A percentile compares a stretch with the other conserved stretches of the same genome.
phyloP scores from a whole-genome alignment of 73 alveolate species.

The Symbiodinium pilosum region DNA sequence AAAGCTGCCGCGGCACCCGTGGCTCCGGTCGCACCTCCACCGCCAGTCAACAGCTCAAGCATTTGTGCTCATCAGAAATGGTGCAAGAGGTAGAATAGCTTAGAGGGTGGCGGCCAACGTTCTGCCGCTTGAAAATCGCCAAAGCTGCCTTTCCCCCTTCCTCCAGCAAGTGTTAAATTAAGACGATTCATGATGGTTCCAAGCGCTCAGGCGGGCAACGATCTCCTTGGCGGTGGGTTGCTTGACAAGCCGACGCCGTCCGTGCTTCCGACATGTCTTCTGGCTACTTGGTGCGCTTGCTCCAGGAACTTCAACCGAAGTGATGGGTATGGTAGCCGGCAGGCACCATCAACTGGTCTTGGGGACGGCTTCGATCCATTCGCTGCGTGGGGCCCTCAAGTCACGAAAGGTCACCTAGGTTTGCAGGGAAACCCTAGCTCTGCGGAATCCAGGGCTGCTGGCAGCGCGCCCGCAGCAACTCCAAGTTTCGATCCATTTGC shows the following conservation, averaged over 20 bases:
- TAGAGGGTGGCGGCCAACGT: too few species aligned
- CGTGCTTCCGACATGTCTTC: background rate
- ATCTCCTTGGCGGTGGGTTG: background rate
- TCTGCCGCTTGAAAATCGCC: too few species aligned
- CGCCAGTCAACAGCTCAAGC: background rate
- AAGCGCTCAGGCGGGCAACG: conserved; percentile 12
- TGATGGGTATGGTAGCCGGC: too few species aligned
- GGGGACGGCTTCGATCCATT: background rate
- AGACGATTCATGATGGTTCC: too few species aligned
- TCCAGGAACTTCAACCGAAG: too few species aligned
- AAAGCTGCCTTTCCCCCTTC: too few species aligned
- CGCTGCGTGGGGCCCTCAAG: background rate
- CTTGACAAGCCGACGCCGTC: background rate
- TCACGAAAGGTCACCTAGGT: background rate
- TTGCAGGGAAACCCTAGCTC: background rate
- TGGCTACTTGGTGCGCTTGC: background rate
- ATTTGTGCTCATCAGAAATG: too few species aligned
- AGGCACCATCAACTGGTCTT: background rate
- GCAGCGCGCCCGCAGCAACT: background rate
- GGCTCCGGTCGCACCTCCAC: background rate
- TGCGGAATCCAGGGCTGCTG: background rate
- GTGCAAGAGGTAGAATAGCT: too few species aligned
- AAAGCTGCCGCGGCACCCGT: background rate
- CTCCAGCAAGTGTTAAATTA: too few species aligned
- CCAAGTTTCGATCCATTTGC: background rate